These are phyloP conservation scores for Helicosporidium sp. DNA, from an alignment of 139 green algal genomes.

Conservation along the genomic window DNA sequence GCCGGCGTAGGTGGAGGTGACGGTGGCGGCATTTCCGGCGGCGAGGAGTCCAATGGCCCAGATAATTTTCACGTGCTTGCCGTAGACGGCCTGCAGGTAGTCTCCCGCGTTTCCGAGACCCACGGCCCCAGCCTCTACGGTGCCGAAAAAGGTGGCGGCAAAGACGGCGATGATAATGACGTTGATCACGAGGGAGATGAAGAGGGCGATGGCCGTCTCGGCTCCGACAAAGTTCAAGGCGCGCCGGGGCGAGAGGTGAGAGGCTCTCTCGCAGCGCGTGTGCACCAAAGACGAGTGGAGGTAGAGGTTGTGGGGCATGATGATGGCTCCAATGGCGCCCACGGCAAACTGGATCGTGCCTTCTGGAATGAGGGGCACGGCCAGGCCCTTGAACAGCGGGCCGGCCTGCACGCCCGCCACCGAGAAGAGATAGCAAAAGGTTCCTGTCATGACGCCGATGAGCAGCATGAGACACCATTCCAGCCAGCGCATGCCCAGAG, in stretches of 20 bases:
- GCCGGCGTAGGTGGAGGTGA: slow-evolving; percentile 61
- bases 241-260: slow-evolving; percentile 5
- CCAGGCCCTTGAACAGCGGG: slow-evolving; percentile 6
- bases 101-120: slow-evolving; percentile 45
- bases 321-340: slow-evolving; percentile 50
- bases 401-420: slow-evolving; percentile 3
- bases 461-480: slow-evolving; percentile 53
- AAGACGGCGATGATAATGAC: slow-evolving; percentile 63
- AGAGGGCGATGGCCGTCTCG: slow-evolving; percentile 47
- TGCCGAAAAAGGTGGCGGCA: slow-evolving; percentile 28
- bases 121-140: slow-evolving; percentile 28
- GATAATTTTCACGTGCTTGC: slow-evolving; percentile 13
- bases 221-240: slow-evolving; percentile 57
- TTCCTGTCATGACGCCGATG: slow-evolving; percentile 35
- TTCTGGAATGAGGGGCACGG: neutral
- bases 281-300: slow-evolving; percentile 67
- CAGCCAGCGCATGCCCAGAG: slow-evolving; percentile 36
- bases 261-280: slow-evolving; percentile 5
- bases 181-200: slow-evolving; percentile 66
- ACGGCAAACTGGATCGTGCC: slow-evolving; percentile 12
- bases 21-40: slow-evolving; percentile 45
- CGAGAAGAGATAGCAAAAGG: slow-evolving; percentile 34
- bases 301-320: slow-evolving; percentile 88
- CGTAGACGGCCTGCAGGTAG: too few relatives aligned
- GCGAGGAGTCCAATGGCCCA: slow-evolving; percentile 36